Percentiles rank a stretch among this genome's conserved stretches.
phyloP scores from a whole-genome alignment of 2,329 filamentous ascomycete genomes.

The Talaromyces sp. region DNA sequence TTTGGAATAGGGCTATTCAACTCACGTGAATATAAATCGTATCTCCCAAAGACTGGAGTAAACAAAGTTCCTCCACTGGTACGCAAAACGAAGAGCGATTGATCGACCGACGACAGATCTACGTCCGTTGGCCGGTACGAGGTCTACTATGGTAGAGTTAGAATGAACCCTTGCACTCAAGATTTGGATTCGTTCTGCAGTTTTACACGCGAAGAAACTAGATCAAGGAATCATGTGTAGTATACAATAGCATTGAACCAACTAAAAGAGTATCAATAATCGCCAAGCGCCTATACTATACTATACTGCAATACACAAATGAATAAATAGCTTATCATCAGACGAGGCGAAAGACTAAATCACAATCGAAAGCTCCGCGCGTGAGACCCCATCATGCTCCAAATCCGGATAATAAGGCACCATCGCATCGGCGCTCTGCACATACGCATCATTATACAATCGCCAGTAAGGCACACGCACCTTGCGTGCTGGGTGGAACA shows the following conservation, averaged over 20 bases:
- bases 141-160: too few relatives aligned
- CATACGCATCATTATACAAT: slow-evolving; percentile 95
- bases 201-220: too few relatives aligned
- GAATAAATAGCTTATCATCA: background rate
- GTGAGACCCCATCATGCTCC: slow-evolving; percentile 73
- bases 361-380: slow-evolving; percentile 79
- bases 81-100: too few relatives aligned
- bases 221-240: background rate
- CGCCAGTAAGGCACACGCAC: slow-evolving; percentile 95
- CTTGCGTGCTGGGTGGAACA: slow-evolving; percentile 96
- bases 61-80: too few relatives aligned
- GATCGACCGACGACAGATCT: too few relatives aligned
- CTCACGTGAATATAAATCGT: too few relatives aligned
- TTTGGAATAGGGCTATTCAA: too few relatives aligned
- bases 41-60: too few relatives aligned
- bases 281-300: background rate
- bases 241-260: background rate
- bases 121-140: too few relatives aligned
- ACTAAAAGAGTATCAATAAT: background rate
- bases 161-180: too few relatives aligned
- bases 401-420: slow-evolving; percentile 92
- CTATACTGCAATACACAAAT: background rate
- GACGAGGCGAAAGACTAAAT: slow-evolving; percentile 53
- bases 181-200: too few relatives aligned
- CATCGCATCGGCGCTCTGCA: slow-evolving; percentile 89